Evolutionary conservation across 768 basidiomycete genomes (phyloP).

Genomic region (Lentinula guzmanii): DNA sequence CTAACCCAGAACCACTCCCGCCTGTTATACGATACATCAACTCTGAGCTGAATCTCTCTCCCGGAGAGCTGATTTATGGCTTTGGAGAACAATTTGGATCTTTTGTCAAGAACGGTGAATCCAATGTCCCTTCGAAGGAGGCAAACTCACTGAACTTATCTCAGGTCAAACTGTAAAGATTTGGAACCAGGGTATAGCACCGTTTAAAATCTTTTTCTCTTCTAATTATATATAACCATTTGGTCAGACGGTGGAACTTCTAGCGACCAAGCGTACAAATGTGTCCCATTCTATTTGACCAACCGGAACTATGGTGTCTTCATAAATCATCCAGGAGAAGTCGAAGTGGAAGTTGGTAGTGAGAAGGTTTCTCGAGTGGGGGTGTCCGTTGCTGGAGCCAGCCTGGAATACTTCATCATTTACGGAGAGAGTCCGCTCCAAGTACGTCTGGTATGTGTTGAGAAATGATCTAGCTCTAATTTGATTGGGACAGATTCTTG

Average conservation of each 20-base stretch:
- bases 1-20: constrained; percentile 35
- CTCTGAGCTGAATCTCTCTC: constrained; percentile 58
- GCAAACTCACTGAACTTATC: neutral
- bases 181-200: constrained; percentile 48
- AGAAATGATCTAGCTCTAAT: neutral
- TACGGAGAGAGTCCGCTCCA: constrained; percentile 63
- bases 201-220: neutral
- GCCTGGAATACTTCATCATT: constrained; percentile 66
- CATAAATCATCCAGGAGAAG: constrained; percentile 71
- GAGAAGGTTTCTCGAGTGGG: constrained; percentile 57
- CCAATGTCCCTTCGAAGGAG: neutral
- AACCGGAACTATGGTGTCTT: constrained; percentile 71
- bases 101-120: constrained; percentile 68
- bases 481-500: constrained; percentile 39
- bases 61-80: constrained; percentile 69
- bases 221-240: neutral
- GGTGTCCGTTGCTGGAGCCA: constrained; percentile 54
- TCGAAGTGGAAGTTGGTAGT: constrained; percentile 67
- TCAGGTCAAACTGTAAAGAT: constrained; percentile 52
- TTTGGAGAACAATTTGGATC: constrained; percentile 72
- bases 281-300: constrained; percentile 64
- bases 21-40: constrained; percentile 41
- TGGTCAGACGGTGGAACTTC: constrained; percentile 61
- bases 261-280: constrained; percentile 63
- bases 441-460: constrained; percentile 25